These are phyloP conservation scores for Puccinellia tenuiflora DNA, from an alignment of 176 grass and related monocot species.

Conservation along the genomic window DNA sequence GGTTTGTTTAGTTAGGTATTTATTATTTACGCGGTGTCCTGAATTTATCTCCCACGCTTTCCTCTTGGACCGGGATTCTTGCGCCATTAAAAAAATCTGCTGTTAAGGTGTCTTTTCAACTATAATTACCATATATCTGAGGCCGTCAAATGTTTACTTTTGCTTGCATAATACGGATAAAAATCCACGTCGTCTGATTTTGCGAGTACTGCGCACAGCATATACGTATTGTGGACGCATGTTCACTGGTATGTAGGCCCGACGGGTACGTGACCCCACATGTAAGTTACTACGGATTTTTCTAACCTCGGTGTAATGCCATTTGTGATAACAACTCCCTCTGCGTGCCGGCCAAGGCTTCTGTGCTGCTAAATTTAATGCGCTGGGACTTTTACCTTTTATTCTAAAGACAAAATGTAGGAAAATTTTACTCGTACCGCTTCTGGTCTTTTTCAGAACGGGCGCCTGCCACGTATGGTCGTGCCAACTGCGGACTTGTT, in stretches of 20 bases:
- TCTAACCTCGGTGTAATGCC: background rate
- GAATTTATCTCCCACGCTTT: background rate
- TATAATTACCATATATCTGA: background rate
- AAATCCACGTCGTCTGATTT: background rate
- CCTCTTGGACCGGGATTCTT: background rate
- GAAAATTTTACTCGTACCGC: too few relatives aligned
- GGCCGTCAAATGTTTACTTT: background rate
- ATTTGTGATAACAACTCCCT: background rate
- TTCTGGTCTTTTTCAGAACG: too few relatives aligned
- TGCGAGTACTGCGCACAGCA: too few relatives aligned
- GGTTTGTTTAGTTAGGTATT: background rate
- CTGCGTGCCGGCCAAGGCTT: slow-evolving; percentile 21
- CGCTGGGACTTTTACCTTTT: too few relatives aligned
- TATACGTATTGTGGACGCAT: too few relatives aligned
- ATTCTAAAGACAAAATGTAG: too few relatives aligned
- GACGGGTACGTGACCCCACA: background rate
- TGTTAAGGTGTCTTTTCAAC: background rate
- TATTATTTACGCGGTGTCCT: background rate
- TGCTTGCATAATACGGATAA: background rate
- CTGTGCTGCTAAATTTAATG: too few relatives aligned
- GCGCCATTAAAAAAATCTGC: background rate
- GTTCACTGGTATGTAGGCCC: too few relatives aligned
- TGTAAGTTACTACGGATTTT: background rate
- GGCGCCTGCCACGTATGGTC: too few relatives aligned
- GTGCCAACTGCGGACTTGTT: background rate